Evolutionary conservation across 1,284 basidiomycete genomes (phyloP).

Genomic region (Austroboletus olivaceoglutinosus): DNA sequence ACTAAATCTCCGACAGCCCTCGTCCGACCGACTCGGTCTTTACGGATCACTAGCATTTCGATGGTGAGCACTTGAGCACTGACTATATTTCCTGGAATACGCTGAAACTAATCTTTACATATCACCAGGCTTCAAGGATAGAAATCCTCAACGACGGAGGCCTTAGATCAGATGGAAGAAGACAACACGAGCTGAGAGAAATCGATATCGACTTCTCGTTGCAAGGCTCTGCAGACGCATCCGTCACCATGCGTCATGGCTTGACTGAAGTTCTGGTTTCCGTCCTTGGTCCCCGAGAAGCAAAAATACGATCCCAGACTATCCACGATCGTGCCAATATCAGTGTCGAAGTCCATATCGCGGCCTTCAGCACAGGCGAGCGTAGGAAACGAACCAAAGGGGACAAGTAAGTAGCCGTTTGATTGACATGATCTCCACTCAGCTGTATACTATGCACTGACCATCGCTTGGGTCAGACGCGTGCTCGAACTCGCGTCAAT

Average conservation of each 20-base stretch:
- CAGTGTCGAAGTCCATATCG: slow-evolving; percentile 82
- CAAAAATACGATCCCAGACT: slow-evolving; percentile 70
- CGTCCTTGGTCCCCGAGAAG: slow-evolving; percentile 91
- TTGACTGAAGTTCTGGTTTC: slow-evolving; percentile 85
- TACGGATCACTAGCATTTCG: neutral
- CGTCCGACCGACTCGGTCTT: neutral
- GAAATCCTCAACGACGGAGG: slow-evolving; percentile 91
- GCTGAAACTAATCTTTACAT: neutral
- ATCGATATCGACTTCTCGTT: slow-evolving; percentile 76
- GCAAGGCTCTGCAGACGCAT: slow-evolving; percentile 82
- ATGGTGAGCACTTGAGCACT: too few species aligned
- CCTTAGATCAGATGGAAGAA: slow-evolving; percentile 86
- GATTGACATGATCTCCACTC: neutral
- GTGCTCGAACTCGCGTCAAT: slow-evolving; percentile 84
- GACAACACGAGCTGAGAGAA: slow-evolving; percentile 87
- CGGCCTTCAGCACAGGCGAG: slow-evolving; percentile 83
- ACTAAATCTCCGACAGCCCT: neutral
- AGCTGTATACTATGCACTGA: slow-evolving; percentile 1
- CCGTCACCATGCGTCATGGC: slow-evolving; percentile 83
- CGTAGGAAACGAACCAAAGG: slow-evolving; percentile 72
- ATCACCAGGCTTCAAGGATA: slow-evolving; percentile 64
- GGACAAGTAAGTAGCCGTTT: slow-evolving; percentile 73
- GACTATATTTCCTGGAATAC: too few species aligned
- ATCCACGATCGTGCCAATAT: slow-evolving; percentile 82
- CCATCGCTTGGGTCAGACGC: slow-evolving; percentile 55